Conservation (phyloP, 495 filamentous ascomycete genomes). For the Aspergillus ostianus region DNA sequence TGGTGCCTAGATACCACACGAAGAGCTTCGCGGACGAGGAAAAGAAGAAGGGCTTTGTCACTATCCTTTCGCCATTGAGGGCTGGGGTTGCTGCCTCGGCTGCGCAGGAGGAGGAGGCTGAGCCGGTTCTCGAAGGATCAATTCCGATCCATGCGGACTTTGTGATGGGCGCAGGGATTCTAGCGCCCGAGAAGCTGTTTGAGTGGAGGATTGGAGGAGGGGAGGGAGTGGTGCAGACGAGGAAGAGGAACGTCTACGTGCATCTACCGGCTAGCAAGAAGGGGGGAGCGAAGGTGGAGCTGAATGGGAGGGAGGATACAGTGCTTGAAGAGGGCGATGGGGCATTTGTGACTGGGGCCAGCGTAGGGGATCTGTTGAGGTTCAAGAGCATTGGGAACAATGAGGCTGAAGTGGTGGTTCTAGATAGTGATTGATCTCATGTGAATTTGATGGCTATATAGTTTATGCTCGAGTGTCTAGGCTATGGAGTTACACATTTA, state of each 20-base stretch:
- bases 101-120: constrained; percentile 56
- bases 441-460: background rate
- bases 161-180: constrained; percentile 70
- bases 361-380: constrained; percentile 56
- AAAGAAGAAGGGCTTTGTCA: constrained; percentile 65
- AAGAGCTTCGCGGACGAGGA: constrained; percentile 62
- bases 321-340: constrained; percentile 71
- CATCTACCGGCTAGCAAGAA: constrained; percentile 73
- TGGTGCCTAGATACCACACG: constrained; percentile 70
- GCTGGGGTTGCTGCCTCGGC: constrained; percentile 57
- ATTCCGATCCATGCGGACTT: constrained; percentile 82
- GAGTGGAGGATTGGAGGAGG: constrained; percentile 60
- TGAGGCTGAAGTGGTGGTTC: constrained; percentile 65
- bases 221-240: constrained; percentile 35
- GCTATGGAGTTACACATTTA: too few relatives aligned
- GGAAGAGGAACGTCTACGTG: constrained; percentile 68
- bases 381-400: constrained; percentile 65
- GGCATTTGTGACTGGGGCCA: constrained; percentile 58
- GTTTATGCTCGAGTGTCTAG: too few relatives aligned
- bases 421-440: constrained; percentile 49
- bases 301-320: constrained; percentile 60
- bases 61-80: constrained; percentile 69
- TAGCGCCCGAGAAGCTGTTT: constrained; percentile 52
- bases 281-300: constrained; percentile 63
- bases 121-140: constrained; percentile 54